These are phyloP conservation scores for Annulohypoxylon nitens DNA, from an alignment of 495 filamentous ascomycete genomes.

Conservation along the genomic window DNA sequence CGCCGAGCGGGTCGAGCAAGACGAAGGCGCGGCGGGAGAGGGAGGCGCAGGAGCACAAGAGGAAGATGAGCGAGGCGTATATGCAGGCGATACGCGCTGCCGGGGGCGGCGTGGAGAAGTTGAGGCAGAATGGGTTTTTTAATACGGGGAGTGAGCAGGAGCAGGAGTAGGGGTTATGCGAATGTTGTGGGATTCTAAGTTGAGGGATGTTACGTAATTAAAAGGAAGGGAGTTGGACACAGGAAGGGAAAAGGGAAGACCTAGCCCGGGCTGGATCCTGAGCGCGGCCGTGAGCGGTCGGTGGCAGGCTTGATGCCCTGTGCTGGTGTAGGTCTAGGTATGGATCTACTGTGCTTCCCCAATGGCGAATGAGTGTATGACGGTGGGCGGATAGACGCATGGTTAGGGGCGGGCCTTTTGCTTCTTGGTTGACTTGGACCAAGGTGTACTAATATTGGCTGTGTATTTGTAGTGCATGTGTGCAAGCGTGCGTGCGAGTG, in stretches of 20 bases:
- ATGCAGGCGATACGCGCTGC: slow-evolving; percentile 78
- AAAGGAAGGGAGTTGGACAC: background rate
- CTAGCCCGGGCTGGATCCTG: background rate
- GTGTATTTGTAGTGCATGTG: slow-evolving; percentile 9
- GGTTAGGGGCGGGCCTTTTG: background rate
- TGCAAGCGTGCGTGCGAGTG: background rate
- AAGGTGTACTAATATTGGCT: slow-evolving; percentile 23
- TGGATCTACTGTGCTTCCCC: background rate
- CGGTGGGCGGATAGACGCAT: background rate
- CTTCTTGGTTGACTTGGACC: background rate
- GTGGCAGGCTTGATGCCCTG: background rate
- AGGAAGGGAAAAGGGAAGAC: background rate
- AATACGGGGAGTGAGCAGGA: background rate
- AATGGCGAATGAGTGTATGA: background rate
- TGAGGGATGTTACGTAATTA: background rate
- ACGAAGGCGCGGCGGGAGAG: slow-evolving; percentile 91
- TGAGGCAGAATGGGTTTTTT: slow-evolving; percentile 55
- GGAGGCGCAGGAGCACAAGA: slow-evolving; percentile 80
- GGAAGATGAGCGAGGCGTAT: slow-evolving; percentile 80
- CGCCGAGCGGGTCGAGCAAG: slow-evolving; percentile 89
- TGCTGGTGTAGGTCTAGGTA: background rate
- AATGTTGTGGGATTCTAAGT: background rate
- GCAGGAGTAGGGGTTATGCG: no score
- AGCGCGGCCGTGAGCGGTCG: no score
- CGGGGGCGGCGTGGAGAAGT: slow-evolving; percentile 77